These are phyloP conservation scores for Mycosarcoma mackinlayi DNA, from an alignment of 1,284 basidiomycete species.

Conservation along the genomic window DNA sequence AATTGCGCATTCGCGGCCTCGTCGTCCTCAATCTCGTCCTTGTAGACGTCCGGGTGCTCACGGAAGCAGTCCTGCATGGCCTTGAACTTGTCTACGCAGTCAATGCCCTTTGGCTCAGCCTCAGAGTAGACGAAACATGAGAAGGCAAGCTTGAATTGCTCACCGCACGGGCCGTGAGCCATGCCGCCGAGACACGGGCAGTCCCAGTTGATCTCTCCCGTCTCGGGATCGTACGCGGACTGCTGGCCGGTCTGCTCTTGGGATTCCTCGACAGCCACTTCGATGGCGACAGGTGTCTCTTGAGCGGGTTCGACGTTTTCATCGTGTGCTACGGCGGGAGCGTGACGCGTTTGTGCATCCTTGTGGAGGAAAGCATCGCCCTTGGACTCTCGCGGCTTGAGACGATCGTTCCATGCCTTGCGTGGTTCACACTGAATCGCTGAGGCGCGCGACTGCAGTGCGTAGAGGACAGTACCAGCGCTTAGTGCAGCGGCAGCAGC, in stretches of 20 bases:
- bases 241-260: constrained; percentile 57
- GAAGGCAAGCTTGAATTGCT: constrained; percentile 94
- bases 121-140: constrained; percentile 96
- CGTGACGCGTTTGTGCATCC: constrained; percentile 25
- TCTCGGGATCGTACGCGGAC: constrained; percentile 83
- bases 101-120: constrained; percentile 94
- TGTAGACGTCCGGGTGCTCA: constrained; percentile 92
- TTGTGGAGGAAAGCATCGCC: constrained; percentile 39
- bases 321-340: constrained; percentile 17
- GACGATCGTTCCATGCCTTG: constrained; percentile 29
- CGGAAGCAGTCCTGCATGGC: constrained; percentile 98
- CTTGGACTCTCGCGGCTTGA: constrained; percentile 42
- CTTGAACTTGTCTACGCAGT: constrained; percentile 98
- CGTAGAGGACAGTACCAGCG: constrained; percentile 25
- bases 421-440: constrained; percentile 36
- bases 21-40: constrained; percentile 73
- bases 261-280: constrained; percentile 47
- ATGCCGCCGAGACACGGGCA: constrained; percentile 89
- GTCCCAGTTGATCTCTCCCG: constrained; percentile 74
- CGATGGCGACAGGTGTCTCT: constrained; percentile 46
- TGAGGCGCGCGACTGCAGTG: constrained; percentile 14
- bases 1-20: constrained; percentile 54
- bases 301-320: constrained; percentile 27
- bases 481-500: constrained; percentile 19
- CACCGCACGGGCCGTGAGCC: constrained; percentile 95